Evolutionary conservation across 495 filamentous ascomycete genomes (phyloP).

Genomic region (Tuber magnatum): DNA sequence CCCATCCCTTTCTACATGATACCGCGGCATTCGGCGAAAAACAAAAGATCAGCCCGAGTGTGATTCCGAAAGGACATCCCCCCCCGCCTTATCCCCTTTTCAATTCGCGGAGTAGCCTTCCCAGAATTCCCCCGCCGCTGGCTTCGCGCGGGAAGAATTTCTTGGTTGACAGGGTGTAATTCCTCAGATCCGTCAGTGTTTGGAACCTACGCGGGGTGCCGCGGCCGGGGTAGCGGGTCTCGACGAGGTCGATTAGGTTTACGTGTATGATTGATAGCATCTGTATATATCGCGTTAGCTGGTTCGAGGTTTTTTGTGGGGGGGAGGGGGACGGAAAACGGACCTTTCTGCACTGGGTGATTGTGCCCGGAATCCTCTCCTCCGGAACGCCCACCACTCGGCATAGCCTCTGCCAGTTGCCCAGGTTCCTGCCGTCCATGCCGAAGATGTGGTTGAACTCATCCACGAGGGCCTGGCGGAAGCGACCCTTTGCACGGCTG

Average conservation of each 20-base stretch:
- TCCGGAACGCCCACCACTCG: constrained; percentile 40
- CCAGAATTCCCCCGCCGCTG: constrained; percentile 21
- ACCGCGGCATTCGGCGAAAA: constrained; percentile 1
- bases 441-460: constrained; percentile 34
- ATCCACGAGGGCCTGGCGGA: constrained; percentile 26
- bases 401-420: constrained; percentile 35
- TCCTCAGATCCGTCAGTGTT: constrained; percentile 9
- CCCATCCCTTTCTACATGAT: too few relatives aligned
- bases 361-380: constrained; percentile 32
- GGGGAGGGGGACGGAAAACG: background rate
- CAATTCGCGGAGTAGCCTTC: constrained; percentile 28
- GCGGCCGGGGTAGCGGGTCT: background rate
- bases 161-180: constrained; percentile 15
- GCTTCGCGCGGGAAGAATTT: constrained; percentile 28
- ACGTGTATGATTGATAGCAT: constrained; percentile 12
- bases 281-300: background rate
- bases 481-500: constrained; percentile 5
- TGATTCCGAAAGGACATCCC: background rate
- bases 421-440: constrained; percentile 16
- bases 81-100: background rate
- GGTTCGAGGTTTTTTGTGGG: too few relatives aligned
- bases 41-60: background rate
- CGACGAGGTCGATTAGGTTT: constrained; percentile 29
- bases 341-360: constrained; percentile 47
- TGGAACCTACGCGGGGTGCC: constrained; percentile 7